Base-by-base conservation (phyloP, 306 rosid genomes). In the Fragaria vesca region DNA sequence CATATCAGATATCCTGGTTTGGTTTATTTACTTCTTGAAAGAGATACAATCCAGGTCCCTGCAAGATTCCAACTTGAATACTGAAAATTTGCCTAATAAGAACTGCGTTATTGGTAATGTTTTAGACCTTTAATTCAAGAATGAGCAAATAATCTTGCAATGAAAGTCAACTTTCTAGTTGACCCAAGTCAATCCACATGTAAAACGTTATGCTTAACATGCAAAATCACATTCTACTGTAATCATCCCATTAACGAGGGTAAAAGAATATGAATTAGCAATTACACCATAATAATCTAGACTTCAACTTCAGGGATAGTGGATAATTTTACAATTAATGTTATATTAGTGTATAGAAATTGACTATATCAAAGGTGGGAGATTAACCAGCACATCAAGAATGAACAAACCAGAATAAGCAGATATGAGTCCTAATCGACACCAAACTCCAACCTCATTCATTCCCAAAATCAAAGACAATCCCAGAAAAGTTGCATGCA, bases 1-100 rank as follows among this genome's bases (percentile, higher is more conserved):
- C 96, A 93, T 90, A 46, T 62, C 67, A 6, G 52, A 32, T 45
- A 12, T 45, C 47, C 43, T 10, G 47, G 48, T 46, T 28, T 11
- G 43, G 46, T 47, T 20, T 47, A 26, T 18, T 6, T 32, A 45
- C 36, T 46, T 67, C 32, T 62, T 72, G 12, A 32, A 42, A 12
- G 20, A 28, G 69, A 38, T 52, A 24, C 62, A 47, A 60, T 40
- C 60, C 57, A 62, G 47, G 24, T 3, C 65, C 48, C 83, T 76
- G 86, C 69, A 83, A 61, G 36, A 50, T 4, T n/a, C 45, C 52
- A 74, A 74, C 76, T 75, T 47, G 38, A 54, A 34, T 47, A 65
- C 18, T 46, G 38, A 75, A 36, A 46, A n/a, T 68, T 46, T 32
- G 18, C 30, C n/a, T 48, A 40, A 60, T 45, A 43, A 43, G 30